A percentile compares a stretch with the other conserved stretches of the same genome.
Evolutionary conservation across 805 yeast species (phyloP).

Genomic region (Starmerella ratchasimensis): DNA sequence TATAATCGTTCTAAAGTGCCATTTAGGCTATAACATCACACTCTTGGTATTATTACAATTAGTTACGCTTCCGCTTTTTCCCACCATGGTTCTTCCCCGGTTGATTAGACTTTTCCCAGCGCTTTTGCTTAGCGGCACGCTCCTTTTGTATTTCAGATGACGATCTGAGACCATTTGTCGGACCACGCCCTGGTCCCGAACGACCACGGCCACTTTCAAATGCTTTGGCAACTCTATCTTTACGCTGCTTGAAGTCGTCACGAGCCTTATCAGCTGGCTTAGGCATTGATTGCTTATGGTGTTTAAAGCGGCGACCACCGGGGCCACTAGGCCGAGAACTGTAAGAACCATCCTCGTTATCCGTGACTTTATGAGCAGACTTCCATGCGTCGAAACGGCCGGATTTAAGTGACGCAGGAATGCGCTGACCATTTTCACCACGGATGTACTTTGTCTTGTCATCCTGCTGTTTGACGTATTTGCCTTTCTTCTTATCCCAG

Average conservation of each 20-base stretch:
- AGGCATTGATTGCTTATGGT: slow-evolving; percentile 65
- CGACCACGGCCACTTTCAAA: slow-evolving; percentile 30
- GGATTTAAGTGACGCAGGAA: slow-evolving; percentile 81
- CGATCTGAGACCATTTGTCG: slow-evolving; percentile 43
- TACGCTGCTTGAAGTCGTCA: slow-evolving; percentile 72
- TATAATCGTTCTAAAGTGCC: no score
- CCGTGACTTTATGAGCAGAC: slow-evolving; percentile 42
- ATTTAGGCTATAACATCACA: no score
- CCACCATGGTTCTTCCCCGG: slow-evolving; percentile 8
- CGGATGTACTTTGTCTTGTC: slow-evolving; percentile 59
- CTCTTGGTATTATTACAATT: no score
- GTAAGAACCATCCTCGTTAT: slow-evolving; percentile 7
- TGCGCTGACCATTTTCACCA: slow-evolving; percentile 85
- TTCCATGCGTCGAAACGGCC: slow-evolving; percentile 94
- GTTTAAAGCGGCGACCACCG: slow-evolving; percentile 39
- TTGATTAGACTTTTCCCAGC: slow-evolving; percentile 45
- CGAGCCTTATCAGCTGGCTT: slow-evolving; percentile 79
- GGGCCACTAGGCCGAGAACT: slow-evolving; percentile 27
- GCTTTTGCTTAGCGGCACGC: slow-evolving; percentile 55
- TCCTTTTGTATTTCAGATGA: slow-evolving; percentile 68
- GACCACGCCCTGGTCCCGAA: neutral
- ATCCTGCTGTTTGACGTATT: slow-evolving; percentile 70
- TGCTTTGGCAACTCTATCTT: slow-evolving; percentile 71
- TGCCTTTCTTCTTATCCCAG: slow-evolving; percentile 92
- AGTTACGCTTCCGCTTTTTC: neutral